These are phyloP conservation scores for Globisporangium spinosum DNA, from an alignment of 352 stramenopile genomes.

Conservation along the genomic window DNA sequence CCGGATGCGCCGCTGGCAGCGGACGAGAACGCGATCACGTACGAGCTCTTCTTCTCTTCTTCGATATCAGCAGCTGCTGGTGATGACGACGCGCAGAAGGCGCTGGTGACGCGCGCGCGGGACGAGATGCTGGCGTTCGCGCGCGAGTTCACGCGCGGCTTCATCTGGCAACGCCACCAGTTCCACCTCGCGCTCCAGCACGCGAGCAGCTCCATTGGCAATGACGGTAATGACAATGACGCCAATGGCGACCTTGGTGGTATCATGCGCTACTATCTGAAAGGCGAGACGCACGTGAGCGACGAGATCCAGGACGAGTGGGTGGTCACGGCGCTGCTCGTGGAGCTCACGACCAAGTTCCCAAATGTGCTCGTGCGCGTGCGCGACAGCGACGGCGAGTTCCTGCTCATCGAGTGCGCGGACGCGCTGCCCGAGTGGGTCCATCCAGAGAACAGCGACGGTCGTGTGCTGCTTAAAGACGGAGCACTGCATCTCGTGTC, in stretches of 20 bases:
- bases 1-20: neutral
- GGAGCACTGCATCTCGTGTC: constrained; percentile 47
- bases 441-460: constrained; percentile 47
- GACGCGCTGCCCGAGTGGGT: constrained; percentile 64
- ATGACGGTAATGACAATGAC: neutral
- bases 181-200: constrained; percentile 35
- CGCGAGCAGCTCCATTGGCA: neutral
- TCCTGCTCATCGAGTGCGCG: constrained; percentile 76
- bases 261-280: constrained; percentile 30
- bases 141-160: constrained; percentile 32
- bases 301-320: constrained; percentile 76
- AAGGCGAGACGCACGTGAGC: constrained; percentile 36
- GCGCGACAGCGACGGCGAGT: constrained; percentile 60
- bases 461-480: constrained; percentile 41
- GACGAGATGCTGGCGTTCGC: constrained; percentile 25
- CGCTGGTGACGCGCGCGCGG: constrained; percentile 15
- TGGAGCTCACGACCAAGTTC: constrained; percentile 37
- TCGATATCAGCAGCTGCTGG: neutral
- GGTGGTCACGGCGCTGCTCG: constrained; percentile 46
- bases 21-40: constrained; percentile 23
- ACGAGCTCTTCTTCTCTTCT: constrained; percentile 37
- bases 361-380: constrained; percentile 35
- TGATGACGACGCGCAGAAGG: constrained; percentile 10
- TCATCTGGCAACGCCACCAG: constrained; percentile 53
- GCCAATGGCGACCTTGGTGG: neutral